These are phyloP conservation scores for Dendryphion nanum DNA, from an alignment of 2,329 filamentous ascomycete species.

Conservation along the genomic window DNA sequence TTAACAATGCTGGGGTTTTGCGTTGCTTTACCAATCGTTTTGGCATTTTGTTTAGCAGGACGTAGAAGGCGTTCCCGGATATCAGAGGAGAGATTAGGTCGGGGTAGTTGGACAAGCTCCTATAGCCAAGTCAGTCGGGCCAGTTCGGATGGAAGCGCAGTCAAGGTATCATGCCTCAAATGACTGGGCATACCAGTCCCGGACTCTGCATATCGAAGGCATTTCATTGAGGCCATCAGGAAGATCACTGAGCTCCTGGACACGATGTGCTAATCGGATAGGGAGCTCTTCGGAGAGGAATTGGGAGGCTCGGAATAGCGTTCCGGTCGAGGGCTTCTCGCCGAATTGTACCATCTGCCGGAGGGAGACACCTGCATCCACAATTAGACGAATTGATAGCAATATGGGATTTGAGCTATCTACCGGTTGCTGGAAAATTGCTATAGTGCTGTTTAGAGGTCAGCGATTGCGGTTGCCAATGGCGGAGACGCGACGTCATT, in stretches of 20 bases:
- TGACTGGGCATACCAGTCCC: conserved; percentile 98
- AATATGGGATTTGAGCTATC: conserved; percentile 51
- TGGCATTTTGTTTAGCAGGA: conserved; percentile 59
- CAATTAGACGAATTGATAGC: no score
- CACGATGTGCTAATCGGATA: conserved; percentile 92
- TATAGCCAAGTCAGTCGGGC: no score
- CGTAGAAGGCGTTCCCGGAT: conserved; percentile 76
- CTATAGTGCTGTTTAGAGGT: conserved; percentile 67
- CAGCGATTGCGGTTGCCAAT: conserved; percentile 15
- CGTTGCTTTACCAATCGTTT: conserved; percentile 73
- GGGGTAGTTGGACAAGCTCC: conserved; percentile 88
- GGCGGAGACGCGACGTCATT: conserved; percentile 3
- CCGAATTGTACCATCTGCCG: conserved; percentile 99
- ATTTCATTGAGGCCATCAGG: conserved; percentile 97
- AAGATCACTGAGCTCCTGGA: conserved; percentile 87
- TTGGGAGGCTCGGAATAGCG: conserved; percentile 94
- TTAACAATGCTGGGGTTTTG: conserved; percentile 85
- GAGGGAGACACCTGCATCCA: conserved; percentile 58
- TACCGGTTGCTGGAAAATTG: conserved; percentile 92
- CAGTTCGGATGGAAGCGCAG: conserved; percentile 9
- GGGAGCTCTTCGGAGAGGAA: conserved; percentile 98
- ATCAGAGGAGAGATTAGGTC: conserved; percentile 73
- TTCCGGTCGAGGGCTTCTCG: conserved; percentile 86
- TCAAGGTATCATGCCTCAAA: conserved; percentile 72
- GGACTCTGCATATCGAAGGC: conserved; percentile 91